phyloP scores from a whole-genome alignment of 129 eudicot species.

The Chrysanthemum seticuspe region DNA sequence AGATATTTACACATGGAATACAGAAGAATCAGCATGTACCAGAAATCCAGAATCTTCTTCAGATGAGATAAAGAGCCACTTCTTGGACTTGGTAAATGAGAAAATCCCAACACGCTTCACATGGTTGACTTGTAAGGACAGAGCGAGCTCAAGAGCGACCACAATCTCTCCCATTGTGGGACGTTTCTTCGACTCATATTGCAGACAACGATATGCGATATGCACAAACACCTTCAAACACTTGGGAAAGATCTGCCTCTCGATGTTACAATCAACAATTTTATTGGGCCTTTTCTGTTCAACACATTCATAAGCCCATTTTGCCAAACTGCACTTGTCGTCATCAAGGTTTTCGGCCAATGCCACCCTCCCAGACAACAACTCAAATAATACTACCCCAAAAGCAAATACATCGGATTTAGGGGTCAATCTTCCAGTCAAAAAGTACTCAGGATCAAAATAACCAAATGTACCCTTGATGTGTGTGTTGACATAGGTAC shows the following conservation, averaged over 20 bases:
- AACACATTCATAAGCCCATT: conserved; percentile 23
- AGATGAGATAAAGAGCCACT: conserved; percentile 6
- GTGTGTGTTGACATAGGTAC: conserved; percentile 9
- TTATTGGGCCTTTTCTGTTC: conserved; percentile 15
- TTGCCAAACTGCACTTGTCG: conserved; percentile 10
- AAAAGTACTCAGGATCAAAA: conserved; percentile 10
- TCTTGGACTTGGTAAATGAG: neutral
- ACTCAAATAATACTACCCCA: neutral
- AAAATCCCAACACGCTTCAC: neutral
- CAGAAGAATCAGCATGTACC: neutral
- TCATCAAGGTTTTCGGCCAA: conserved; percentile 4
- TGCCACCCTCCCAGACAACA: conserved; percentile 2
- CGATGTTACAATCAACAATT: conserved; percentile 23
- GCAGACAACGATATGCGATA: conserved; percentile 29
- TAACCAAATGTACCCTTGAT: conserved; percentile 7
- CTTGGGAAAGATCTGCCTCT: conserved; percentile 17
- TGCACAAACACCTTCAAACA: conserved; percentile 23
- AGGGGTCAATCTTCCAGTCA: conserved; percentile 7
- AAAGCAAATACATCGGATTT: conserved; percentile 6
- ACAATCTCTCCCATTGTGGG: conserved; percentile 46
- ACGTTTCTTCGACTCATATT: conserved; percentile 27
- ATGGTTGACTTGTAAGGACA: conserved; percentile 12
- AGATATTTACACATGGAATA: neutral
- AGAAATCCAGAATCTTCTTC: conserved; percentile 1
- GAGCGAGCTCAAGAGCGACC: conserved; percentile 28